Evolutionary conservation across 352 stramenopile species (phyloP).

Genomic region (Blastocystis sp.): DNA sequence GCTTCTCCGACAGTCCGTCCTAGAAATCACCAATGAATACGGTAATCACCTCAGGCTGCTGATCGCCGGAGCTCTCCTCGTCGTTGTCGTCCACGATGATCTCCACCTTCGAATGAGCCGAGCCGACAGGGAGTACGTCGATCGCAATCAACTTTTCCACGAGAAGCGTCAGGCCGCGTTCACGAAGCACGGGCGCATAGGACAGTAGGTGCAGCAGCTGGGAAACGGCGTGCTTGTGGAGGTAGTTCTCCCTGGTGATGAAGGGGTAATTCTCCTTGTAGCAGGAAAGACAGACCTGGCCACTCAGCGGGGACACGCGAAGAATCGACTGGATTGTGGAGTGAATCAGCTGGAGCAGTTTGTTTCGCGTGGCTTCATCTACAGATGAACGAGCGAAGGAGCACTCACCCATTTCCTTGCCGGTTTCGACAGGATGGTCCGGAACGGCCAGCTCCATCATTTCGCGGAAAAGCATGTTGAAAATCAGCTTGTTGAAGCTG

Average conservation of each 20-base stretch:
- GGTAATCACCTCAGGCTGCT: slow-evolving; percentile 79
- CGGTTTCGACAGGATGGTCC: not conserved
- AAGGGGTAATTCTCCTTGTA: slow-evolving; percentile 36
- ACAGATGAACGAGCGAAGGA: not conserved
- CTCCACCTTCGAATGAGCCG: slow-evolving; percentile 74
- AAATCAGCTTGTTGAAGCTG: slow-evolving; percentile 50
- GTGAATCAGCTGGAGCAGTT: slow-evolving; percentile 56
- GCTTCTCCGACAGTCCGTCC: slow-evolving; percentile 82
- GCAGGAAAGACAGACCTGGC: slow-evolving; percentile 4
- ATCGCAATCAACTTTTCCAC: slow-evolving; percentile 82
- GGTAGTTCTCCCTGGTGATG: slow-evolving; percentile 48
- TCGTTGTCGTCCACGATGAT: slow-evolving; percentile 83
- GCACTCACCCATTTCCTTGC: not conserved
- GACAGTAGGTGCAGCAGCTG: slow-evolving; percentile 41
- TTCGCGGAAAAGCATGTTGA: slow-evolving; percentile 57
- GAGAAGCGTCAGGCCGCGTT: slow-evolving; percentile 81
- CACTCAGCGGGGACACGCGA: slow-evolving; percentile 25
- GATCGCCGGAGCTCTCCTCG: slow-evolving; percentile 79
- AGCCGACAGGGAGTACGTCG: slow-evolving; percentile 72
- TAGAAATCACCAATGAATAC: slow-evolving; percentile 71
- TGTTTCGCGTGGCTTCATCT: not conserved
- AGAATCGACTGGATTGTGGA: slow-evolving; percentile 20
- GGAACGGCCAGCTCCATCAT: slow-evolving; percentile 52
- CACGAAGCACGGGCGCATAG: slow-evolving; percentile 74
- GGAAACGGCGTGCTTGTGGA: slow-evolving; percentile 44